A percentile compares a stretch with the other conserved stretches of the same genome.
Conservation (phyloP, 2,329 filamentous ascomycete genomes). For the Sporothrix schenckii region DNA sequence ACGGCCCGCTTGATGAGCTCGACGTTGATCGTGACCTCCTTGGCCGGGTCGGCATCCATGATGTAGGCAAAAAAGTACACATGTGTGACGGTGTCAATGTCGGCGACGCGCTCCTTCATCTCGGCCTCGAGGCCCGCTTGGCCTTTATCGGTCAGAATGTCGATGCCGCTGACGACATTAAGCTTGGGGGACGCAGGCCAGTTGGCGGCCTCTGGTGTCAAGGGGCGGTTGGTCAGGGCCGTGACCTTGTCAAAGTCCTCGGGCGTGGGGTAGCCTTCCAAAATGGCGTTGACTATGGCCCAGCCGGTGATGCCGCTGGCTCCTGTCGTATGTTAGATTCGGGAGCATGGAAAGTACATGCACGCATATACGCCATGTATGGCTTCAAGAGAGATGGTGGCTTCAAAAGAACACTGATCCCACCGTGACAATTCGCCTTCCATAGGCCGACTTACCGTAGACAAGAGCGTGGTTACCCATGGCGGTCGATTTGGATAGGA, state of each 20-base stretch:
- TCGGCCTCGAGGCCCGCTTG: constrained; percentile 42
- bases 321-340: constrained; percentile 39
- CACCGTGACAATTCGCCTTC: not conserved
- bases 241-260: constrained; percentile 50
- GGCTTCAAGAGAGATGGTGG: not conserved
- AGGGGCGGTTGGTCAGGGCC: constrained; percentile 52
- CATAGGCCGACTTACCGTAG: constrained; percentile 29
- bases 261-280: constrained; percentile 51
- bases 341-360: not conserved
- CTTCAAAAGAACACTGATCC: not conserved
- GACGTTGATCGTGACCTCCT: constrained; percentile 45
- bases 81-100: constrained; percentile 47
- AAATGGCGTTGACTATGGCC: constrained; percentile 53
- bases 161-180: constrained; percentile 43
- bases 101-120: constrained; percentile 43
- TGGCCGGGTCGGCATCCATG: constrained; percentile 43
- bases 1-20: constrained; percentile 47
- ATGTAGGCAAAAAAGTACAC: constrained; percentile 50
- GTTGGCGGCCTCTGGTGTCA: constrained; percentile 39
- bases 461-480: constrained; percentile 35
- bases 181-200: constrained; percentile 43
- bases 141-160: constrained; percentile 42
- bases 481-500: not conserved
- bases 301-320: constrained; percentile 55
- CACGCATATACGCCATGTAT: not conserved